A percentile compares a stretch with the other conserved stretches of the same genome.
Evolutionary conservation across 2,329 filamentous ascomycete species (phyloP).

Genomic region (Erysiphe pisi): DNA sequence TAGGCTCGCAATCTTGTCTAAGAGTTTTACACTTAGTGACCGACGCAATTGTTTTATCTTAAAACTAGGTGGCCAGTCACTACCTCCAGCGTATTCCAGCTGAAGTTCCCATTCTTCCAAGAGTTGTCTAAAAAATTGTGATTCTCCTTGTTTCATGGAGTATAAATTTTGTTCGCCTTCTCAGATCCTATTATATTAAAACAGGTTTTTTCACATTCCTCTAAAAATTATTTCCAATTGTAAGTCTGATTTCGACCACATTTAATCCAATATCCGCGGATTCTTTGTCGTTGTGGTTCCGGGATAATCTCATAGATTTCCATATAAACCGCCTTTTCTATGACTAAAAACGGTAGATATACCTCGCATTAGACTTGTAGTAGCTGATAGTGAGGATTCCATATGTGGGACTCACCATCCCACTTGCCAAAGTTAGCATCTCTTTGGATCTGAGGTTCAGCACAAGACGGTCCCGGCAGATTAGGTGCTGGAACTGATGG

Average conservation of each 20-base stretch:
- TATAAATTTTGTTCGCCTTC: neutral
- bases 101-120: neutral
- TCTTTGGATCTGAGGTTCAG: too few relatives aligned
- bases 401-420: neutral
- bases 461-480: too few relatives aligned
- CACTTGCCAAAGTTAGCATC: neutral
- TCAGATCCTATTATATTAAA: neutral
- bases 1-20: neutral
- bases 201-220: neutral
- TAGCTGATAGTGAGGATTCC: neutral
- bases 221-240: conserved; percentile 3
- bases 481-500: too few relatives aligned
- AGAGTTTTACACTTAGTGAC: neutral
- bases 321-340: neutral
- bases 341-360: neutral
- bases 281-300: neutral
- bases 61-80: neutral
- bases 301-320: neutral
- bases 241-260: neutral
- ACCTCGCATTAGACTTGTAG: neutral
- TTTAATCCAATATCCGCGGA: neutral
- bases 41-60: neutral
- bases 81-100: neutral
- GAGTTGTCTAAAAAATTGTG: neutral
- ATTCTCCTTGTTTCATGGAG: neutral